Percentiles rank a stretch among this genome's conserved stretches.
These are phyloP conservation scores for Solanum clarkiae DNA, from an alignment of 257 asterid species.

Conservation along the genomic window DNA sequence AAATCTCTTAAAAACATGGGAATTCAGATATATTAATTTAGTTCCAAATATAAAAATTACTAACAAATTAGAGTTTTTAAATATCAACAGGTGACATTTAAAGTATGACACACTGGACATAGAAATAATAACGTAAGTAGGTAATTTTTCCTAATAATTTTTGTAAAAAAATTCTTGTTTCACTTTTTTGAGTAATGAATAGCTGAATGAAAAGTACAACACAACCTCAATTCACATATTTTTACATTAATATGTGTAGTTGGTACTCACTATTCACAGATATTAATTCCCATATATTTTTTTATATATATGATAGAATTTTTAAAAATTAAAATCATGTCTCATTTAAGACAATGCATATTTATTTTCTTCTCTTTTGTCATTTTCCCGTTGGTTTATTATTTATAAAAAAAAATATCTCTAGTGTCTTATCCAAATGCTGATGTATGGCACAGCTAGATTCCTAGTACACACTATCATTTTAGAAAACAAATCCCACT, in stretches of 20 bases:
- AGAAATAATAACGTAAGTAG: too few species aligned
- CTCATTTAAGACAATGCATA: background rate
- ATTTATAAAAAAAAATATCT: background rate
- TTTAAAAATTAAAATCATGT: background rate
- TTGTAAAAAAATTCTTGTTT: too few species aligned
- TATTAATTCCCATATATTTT: background rate
- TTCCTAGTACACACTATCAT: background rate
- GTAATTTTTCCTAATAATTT: too few species aligned
- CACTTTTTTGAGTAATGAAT: background rate
- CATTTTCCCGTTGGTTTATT: background rate
- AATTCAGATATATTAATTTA: too few species aligned
- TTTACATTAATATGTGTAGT: background rate
- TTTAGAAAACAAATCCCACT: background rate
- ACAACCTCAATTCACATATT: background rate
- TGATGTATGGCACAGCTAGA: background rate
- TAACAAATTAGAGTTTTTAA: too few species aligned
- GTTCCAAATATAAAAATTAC: too few species aligned
- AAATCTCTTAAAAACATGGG: too few species aligned
- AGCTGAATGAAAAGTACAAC: background rate
- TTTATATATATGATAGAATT: background rate
- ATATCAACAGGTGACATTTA: too few species aligned
- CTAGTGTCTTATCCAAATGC: background rate
- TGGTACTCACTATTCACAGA: background rate
- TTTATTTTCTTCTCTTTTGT: background rate
- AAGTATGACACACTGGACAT: too few species aligned